Percentiles rank a stretch among this genome's conserved stretches.
Conservation (phyloP, 2,329 filamentous ascomycete species). For the Colletotrichum tofieldiae region DNA sequence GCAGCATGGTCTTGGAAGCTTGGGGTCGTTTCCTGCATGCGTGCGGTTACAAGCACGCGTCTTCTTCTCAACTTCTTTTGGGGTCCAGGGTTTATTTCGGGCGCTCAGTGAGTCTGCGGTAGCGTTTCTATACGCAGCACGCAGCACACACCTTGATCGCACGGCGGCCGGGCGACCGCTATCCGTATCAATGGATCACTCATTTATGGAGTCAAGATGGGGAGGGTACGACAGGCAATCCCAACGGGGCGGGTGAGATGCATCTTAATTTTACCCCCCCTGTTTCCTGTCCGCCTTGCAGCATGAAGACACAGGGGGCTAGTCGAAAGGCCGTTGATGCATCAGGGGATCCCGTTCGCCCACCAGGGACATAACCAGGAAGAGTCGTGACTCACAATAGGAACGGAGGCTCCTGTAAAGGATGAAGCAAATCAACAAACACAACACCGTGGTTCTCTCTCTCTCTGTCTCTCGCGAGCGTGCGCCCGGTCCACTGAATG, state of each 20-base stretch:
- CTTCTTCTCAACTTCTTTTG: not conserved
- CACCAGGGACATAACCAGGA: constrained; percentile 19
- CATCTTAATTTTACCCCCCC: constrained; percentile 30
- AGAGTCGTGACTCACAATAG: constrained; percentile 37
- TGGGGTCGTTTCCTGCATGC: constrained; percentile 10
- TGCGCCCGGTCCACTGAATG: not conserved
- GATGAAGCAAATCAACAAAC: constrained; percentile 11
- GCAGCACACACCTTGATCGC: constrained; percentile 4
- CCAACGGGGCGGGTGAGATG: constrained; percentile 30
- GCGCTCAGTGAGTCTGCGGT: not conserved
- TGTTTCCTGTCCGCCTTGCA: not conserved
- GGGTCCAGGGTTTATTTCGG: not conserved
- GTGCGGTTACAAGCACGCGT: not conserved
- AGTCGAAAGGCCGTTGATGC: not conserved
- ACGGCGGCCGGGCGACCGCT: constrained; percentile 37
- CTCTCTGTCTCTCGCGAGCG: not conserved
- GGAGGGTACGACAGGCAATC: constrained; percentile 13
- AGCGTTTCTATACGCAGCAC: not conserved
- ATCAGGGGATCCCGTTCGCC: not conserved
- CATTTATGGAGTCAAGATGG: constrained; percentile 21
- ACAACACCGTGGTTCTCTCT: not conserved
- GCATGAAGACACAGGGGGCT: not conserved
- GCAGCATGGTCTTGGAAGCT: not conserved
- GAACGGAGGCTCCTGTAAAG: constrained; percentile 11
- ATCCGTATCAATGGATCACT: constrained; percentile 20